phyloP scores from a whole-genome alignment of 192 early-diverging fungal genomes.

The Umbelopsis sp. region DNA sequence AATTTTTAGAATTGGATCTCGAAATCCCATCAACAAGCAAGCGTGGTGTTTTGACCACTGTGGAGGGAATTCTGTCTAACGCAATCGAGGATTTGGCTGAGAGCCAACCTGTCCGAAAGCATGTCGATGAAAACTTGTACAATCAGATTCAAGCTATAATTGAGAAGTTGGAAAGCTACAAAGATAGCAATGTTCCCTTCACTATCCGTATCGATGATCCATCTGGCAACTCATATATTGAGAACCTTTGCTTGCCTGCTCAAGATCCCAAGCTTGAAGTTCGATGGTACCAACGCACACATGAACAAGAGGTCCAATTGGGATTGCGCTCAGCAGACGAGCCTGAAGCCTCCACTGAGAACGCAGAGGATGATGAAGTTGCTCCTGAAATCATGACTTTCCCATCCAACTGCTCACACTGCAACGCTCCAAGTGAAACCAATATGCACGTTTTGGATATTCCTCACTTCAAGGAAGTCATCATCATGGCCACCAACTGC shows the following conservation, averaged over 20 bases:
- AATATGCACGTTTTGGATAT: conserved; percentile 92
- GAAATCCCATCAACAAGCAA: conserved; percentile 81
- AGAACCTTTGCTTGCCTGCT: conserved; percentile 78
- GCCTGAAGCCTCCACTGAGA: conserved; percentile 24
- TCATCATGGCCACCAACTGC: conserved; percentile 94
- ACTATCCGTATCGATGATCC: conserved; percentile 88
- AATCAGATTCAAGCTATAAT: conserved; percentile 75
- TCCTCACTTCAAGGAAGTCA: conserved; percentile 95
- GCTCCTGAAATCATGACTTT: conserved; percentile 79
- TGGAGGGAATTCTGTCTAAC: conserved; percentile 81
- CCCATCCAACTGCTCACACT: conserved; percentile 84
- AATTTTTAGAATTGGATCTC: conserved; percentile 84
- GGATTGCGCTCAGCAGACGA: conserved; percentile 54
- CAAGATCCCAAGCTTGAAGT: conserved; percentile 75
- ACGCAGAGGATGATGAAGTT: conserved; percentile 58
- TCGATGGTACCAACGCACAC: conserved; percentile 70
- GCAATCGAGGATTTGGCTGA: conserved; percentile 80
- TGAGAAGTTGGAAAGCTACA: conserved; percentile 60
- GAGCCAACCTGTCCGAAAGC: conserved; percentile 82
- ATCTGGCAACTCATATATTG: conserved; percentile 89
- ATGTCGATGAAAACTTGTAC: conserved; percentile 65
- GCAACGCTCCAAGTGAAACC: conserved; percentile 75
- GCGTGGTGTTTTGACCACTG: conserved; percentile 83
- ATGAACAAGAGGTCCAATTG: conserved; percentile 77
- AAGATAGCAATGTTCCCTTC: conserved; percentile 62